Base-by-base conservation (phyloP, 306 rosid genomes). In the Fragaria nilgerrensis region DNA sequence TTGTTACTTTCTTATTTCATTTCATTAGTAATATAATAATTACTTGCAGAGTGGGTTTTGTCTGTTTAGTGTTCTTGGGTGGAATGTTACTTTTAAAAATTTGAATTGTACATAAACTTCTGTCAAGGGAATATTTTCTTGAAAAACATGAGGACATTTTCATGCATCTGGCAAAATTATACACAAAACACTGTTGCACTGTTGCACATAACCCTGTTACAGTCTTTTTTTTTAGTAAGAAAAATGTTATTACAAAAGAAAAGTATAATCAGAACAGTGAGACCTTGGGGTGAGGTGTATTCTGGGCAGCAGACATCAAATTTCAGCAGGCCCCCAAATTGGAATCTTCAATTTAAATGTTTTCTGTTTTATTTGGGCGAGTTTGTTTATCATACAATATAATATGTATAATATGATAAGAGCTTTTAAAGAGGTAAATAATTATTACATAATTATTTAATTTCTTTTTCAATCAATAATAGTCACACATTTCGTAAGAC, bases 1-100 rank as follows among this genome's bases (percentile, higher is more conserved):
- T 19, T 22, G 70, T 5, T 29, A 32, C 0, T 6, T 61, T 11
- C 29, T 39, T 37, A 27, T 19, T 9, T 11, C 6, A 7, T 52
- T 25, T 59, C 16, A 1, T 52, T 13, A 15, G 69, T 10, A 15
- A 15, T 15, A 64, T 32, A 32, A 32, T 32, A 34, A 17, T 19
- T 8, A 34, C 23, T 65, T 37, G 7, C 25, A 36, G 7, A 2
- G 44, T 32, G 47, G 7, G 62, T 73, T 17, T 36, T 70, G 27
- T 68, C 4, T 79, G n/a, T 23, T 8, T 25, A 4, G 39, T 69
- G 52, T 68, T 58, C 19, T 67, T 25, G 67, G 74, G 75, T 65
- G 74, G 70, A 50, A 79, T 73, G 61, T 71, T 71, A 9, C 17
- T 71, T 71, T 29, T 13, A 25, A 25, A 7, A 70, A 23, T 4